These are phyloP conservation scores for Penicillium olsonii DNA, from an alignment of 2,329 filamentous ascomycete genomes.

Conservation along the genomic window DNA sequence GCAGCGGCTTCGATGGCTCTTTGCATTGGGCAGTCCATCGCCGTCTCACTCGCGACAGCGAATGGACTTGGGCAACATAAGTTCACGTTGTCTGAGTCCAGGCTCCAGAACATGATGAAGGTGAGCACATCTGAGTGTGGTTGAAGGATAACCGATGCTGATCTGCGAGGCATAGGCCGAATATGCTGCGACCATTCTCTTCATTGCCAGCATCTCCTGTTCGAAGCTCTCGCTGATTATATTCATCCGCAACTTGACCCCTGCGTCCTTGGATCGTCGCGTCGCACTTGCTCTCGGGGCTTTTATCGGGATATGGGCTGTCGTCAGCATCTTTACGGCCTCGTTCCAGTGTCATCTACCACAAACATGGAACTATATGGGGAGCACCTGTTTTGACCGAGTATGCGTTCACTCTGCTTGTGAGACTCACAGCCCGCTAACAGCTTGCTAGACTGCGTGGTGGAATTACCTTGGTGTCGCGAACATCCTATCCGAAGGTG, in stretches of 20 bases:
- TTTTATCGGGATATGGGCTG: conserved; percentile 17
- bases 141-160: too few species aligned
- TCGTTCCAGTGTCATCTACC: conserved; percentile 23
- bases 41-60: conserved; percentile 23
- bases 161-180: conserved; percentile 14
- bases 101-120: conserved; percentile 22
- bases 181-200: conserved; percentile 27
- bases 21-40: conserved; percentile 23
- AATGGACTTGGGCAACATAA: conserved; percentile 27
- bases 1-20: conserved; percentile 21
- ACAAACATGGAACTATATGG: conserved; percentile 24
- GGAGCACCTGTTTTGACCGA: conserved; percentile 22
- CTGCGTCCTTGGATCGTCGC: conserved; percentile 17
- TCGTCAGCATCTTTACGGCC: conserved; percentile 15
- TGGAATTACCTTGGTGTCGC: conserved; percentile 28
- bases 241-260: conserved; percentile 27
- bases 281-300: conserved; percentile 18
- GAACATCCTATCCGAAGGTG: conserved; percentile 28
- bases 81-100: conserved; percentile 4
- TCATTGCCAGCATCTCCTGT: conserved; percentile 21
- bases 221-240: conserved; percentile 29
- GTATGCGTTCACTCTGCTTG: conserved; percentile 10
- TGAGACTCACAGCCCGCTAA: background rate
- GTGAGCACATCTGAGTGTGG: conserved; percentile 7
- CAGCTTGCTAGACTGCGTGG: conserved; percentile 18